These are phyloP conservation scores for Candida manassasensis DNA, from an alignment of 805 yeast genomes.

Conservation along the genomic window DNA sequence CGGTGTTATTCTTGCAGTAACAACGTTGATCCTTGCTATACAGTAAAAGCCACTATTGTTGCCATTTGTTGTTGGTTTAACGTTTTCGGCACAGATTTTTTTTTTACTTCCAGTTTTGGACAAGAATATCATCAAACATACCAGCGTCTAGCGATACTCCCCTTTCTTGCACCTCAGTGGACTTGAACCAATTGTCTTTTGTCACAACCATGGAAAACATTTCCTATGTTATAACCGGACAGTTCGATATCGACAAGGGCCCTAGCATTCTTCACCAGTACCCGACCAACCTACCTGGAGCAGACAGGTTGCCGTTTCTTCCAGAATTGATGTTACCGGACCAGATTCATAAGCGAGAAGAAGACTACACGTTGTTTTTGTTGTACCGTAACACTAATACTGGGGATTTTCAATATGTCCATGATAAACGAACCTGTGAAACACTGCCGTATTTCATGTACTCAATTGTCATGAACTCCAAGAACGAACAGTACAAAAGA, in stretches of 20 bases:
- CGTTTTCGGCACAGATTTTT: too few species aligned
- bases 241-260: conserved; percentile 76
- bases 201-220: conserved; percentile 29
- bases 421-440: conserved; percentile 28
- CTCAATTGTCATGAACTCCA: conserved; percentile 49
- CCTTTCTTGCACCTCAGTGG: too few species aligned
- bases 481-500: conserved; percentile 42
- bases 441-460: conserved; percentile 47
- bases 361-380: conserved; percentile 55
- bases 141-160: too few species aligned
- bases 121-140: too few species aligned
- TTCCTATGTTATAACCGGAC: conserved; percentile 62
- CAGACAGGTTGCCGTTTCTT: conserved; percentile 30
- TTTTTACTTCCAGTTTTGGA: too few species aligned
- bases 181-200: too few species aligned
- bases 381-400: conserved; percentile 41
- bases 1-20: too few species aligned
- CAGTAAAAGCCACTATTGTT: too few species aligned
- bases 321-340: conserved; percentile 62
- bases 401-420: conserved; percentile 36
- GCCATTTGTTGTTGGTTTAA: too few species aligned
- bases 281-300: conserved; percentile 29
- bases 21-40: too few species aligned
- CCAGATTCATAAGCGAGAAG: conserved; percentile 52
- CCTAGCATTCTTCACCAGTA: conserved; percentile 56